Evolutionary conservation across 1,284 basidiomycete genomes (phyloP).

Genomic region (Leccinum fallax): DNA sequence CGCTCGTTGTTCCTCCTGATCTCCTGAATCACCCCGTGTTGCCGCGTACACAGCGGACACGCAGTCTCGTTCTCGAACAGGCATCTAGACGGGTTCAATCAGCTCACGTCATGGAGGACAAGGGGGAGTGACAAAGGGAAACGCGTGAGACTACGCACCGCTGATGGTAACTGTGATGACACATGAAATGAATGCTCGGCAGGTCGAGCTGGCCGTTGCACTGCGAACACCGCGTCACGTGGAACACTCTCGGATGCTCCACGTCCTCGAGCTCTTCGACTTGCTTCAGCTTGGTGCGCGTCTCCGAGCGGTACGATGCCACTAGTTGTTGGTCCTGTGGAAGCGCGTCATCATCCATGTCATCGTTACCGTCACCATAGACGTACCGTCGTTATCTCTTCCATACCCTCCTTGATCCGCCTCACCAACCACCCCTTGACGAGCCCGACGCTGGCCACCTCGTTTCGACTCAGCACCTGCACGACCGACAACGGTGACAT

Average conservation of each 20-base stretch:
- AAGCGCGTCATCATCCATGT: neutral
- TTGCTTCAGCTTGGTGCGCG: constrained; percentile 78
- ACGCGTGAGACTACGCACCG: constrained; percentile 46
- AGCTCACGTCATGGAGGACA: neutral
- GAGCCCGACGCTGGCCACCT: constrained; percentile 85
- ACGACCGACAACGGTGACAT: constrained; percentile 90
- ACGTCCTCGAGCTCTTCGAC: constrained; percentile 80
- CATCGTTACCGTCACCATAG: neutral
- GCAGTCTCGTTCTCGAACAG: constrained; percentile 84
- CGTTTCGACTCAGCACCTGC: constrained; percentile 85
- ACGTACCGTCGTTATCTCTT: constrained; percentile 81
- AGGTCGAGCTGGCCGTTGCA: constrained; percentile 90
- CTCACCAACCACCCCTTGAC: constrained; percentile 88
- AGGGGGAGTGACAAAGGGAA: neutral
- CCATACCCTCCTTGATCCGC: constrained; percentile 71
- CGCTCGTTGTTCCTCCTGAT: constrained; percentile 83
- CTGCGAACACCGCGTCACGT: constrained; percentile 88
- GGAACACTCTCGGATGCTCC: constrained; percentile 84
- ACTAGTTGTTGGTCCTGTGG: constrained; percentile 84
- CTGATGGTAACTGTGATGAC: constrained; percentile 96
- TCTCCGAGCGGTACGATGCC: constrained; percentile 85
- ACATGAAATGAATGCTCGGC: constrained; percentile 97
- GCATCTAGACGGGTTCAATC: constrained; percentile 52
- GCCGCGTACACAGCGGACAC: constrained; percentile 85
- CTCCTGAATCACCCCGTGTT: constrained; percentile 89